Percentiles rank a stretch among this genome's conserved stretches.
Conservation (phyloP, 2,329 filamentous ascomycete species). For the Allantophomopsis lycopodina region DNA sequence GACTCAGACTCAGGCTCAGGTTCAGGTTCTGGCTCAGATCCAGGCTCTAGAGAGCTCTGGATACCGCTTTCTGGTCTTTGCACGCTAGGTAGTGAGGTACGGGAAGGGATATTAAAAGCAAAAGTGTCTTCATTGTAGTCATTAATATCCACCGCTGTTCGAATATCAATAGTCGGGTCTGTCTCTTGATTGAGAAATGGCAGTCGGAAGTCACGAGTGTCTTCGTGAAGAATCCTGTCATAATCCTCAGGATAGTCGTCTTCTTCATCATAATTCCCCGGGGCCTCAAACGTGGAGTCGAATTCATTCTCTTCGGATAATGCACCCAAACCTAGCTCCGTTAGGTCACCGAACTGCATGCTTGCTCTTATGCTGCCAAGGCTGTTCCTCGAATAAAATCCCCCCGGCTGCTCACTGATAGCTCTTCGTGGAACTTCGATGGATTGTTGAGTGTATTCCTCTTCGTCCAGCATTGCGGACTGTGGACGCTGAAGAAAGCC, state of each 20-base stretch:
- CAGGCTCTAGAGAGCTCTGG: too few relatives aligned
- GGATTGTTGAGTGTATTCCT: slow-evolving; percentile 42
- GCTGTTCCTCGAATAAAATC: slow-evolving; percentile 29
- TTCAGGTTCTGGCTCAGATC: too few relatives aligned
- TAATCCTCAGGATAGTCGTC: slow-evolving; percentile 1
- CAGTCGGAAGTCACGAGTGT: background rate
- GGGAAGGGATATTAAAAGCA: too few relatives aligned
- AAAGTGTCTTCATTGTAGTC: too few relatives aligned
- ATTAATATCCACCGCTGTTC: too few relatives aligned
- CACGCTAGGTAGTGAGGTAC: too few relatives aligned
- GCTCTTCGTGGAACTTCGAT: slow-evolving; percentile 44
- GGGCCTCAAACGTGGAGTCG: slow-evolving; percentile 15
- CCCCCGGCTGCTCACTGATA: slow-evolving; percentile 28
- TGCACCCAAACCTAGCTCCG: slow-evolving; percentile 9
- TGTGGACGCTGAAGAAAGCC: slow-evolving; percentile 36
- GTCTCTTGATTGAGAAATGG: background rate
- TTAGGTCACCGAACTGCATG: slow-evolving; percentile 28
- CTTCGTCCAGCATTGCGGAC: slow-evolving; percentile 40
- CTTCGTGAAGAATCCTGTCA: background rate
- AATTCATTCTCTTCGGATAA: slow-evolving; percentile 5
- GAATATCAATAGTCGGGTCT: slow-evolving; percentile 1
- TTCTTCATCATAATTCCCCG: slow-evolving; percentile 6
- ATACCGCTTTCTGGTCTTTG: too few relatives aligned
- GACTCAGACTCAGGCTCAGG: too few relatives aligned
- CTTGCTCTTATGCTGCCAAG: slow-evolving; percentile 38